These are phyloP conservation scores for Terana coerulea DNA, from an alignment of 768 basidiomycete genomes.

Conservation along the genomic window DNA sequence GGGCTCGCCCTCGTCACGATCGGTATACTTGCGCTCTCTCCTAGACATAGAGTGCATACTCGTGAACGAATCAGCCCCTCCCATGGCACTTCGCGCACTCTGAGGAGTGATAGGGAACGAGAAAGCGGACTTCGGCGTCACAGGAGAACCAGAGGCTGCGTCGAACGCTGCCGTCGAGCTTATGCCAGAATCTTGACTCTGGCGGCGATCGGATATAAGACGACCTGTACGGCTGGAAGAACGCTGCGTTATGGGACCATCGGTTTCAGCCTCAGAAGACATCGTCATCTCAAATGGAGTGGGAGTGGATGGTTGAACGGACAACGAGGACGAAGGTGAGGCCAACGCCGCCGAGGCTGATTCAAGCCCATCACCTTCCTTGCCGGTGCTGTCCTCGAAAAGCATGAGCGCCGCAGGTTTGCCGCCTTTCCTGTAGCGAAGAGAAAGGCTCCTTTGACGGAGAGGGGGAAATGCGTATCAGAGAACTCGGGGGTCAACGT, in stretches of 20 bases:
- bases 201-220: too few relatives aligned
- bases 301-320: constrained; percentile 18
- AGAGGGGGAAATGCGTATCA: constrained; percentile 18
- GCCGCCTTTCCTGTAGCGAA: constrained; percentile 6
- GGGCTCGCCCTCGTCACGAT: not conserved
- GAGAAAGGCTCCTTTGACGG: too few relatives aligned
- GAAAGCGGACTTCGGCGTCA: constrained; percentile 30
- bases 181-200: too few relatives aligned
- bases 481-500: constrained; percentile 13
- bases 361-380: not conserved
- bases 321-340: constrained; percentile 18
- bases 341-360: not conserved
- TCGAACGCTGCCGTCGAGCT: constrained; percentile 15
- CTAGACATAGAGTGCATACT: not conserved
- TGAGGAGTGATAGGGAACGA: constrained; percentile 41
- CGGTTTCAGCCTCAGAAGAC: too few relatives aligned
- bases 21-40: not conserved
- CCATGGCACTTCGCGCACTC: constrained; percentile 6
- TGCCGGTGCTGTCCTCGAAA: not conserved
- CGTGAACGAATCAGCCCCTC: not conserved
- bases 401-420: constrained; percentile 5
- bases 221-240: too few relatives aligned
- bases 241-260: too few relatives aligned
- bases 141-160: constrained; percentile 7
- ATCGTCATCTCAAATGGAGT: not conserved